Evolutionary conservation across 108 stramenopile genomes (phyloP), one percentile per base, ranked within the genome.

Genomic region (Fragilariopsis cylindrus): DNA sequence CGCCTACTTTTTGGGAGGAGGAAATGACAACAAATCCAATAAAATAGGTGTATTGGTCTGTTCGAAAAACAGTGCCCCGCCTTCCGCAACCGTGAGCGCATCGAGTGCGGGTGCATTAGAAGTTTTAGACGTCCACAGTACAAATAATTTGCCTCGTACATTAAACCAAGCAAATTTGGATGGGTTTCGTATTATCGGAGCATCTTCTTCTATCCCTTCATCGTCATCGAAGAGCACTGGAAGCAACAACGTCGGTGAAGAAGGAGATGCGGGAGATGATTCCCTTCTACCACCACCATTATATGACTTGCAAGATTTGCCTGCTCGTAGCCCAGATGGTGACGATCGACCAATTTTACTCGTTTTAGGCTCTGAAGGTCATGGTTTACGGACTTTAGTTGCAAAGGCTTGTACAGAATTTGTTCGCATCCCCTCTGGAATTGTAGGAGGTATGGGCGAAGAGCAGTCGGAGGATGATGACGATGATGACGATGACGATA

Each of bases 361-460:
- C 1, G 98, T 98, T 6, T 81, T 98, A n/a, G 98, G 98, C 15
- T 96, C 93, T 8, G 98, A 98, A 75, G 98, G 98, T 4, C 83
- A 91, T 70, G 98, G 98, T 7, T 67, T 98, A 62, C 86, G 98
- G 49, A 94, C 86, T 5, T 80, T 96, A 58, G 96, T 98, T 0
- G 83, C 90, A 3, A 85, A 85, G 52, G 80, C 89, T 5, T 97
- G 97, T 77, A 92, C 94, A 7, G 92, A 88, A 46, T 93, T 97
- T 80, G 96, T 98, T 0, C 71, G 81, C n/a, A 92, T 98, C 66
- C 88, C 91, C 19, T 84, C 89, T 9, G 87, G 83, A 15, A 74
- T 41, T 44, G 57, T 16, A 46, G 30, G 65, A 12, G 7, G 9
- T 12, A 13, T 13, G 12, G 13, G 9, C 12, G 30, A 30, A 30